These are phyloP conservation scores for Pythium guiyangense DNA, from an alignment of 352 stramenopile genomes.

Conservation along the genomic window DNA sequence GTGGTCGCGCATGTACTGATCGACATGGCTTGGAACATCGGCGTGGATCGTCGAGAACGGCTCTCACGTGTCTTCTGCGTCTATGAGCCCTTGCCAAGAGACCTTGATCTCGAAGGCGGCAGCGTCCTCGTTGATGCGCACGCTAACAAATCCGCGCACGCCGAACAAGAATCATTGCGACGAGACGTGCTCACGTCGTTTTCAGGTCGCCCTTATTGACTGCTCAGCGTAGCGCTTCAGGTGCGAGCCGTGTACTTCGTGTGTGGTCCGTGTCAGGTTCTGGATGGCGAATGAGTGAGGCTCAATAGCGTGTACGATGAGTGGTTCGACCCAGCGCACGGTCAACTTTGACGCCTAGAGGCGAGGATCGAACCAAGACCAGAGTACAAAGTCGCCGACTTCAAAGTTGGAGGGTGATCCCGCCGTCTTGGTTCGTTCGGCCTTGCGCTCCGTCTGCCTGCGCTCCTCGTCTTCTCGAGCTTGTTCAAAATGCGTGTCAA, in stretches of 20 bases:
- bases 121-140: too few relatives aligned
- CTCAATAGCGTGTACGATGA: not conserved
- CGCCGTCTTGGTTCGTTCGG: not conserved
- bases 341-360: not conserved
- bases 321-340: not conserved
- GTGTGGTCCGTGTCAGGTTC: not conserved
- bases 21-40: too few relatives aligned
- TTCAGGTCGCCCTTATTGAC: not conserved
- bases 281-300: not conserved
- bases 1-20: too few relatives aligned
- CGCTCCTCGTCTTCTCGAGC: not conserved
- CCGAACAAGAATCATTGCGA: not conserved
- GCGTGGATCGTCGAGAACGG: too few relatives aligned
- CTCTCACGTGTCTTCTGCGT: too few relatives aligned
- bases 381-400: not conserved
- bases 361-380: not conserved
- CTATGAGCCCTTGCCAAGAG: too few relatives aligned
- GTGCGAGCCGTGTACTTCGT: not conserved
- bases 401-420: not conserved
- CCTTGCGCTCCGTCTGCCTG: not conserved
- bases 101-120: too few relatives aligned
- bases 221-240: not conserved
- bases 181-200: not conserved
- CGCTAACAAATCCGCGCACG: not conserved
- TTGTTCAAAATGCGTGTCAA: not conserved